Evolutionary conservation across 305 asterid species (phyloP).

Genomic region (Fraxinus platypoda): DNA sequence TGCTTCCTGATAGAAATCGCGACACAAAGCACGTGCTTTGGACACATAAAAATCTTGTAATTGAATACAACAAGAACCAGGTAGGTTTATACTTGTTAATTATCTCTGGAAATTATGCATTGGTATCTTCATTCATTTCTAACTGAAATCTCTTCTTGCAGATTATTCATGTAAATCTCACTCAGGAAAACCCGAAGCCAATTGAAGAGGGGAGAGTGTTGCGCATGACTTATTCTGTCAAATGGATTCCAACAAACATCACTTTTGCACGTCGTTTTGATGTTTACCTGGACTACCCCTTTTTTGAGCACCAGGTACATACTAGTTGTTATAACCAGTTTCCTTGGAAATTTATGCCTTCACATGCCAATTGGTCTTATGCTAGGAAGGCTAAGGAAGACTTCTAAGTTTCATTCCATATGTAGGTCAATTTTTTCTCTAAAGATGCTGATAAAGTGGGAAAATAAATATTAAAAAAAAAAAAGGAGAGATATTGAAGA

Average conservation of each 20-base stretch:
- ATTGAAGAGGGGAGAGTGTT: slow-evolving; percentile 60
- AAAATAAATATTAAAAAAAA: neutral
- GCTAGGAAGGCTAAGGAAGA: neutral
- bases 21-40: slow-evolving; percentile 65
- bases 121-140: slow-evolving; percentile 9
- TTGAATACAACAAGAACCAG: slow-evolving; percentile 64
- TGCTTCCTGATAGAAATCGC: slow-evolving; percentile 58
- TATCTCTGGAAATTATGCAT: neutral
- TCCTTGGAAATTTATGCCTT: neutral
- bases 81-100: slow-evolving; percentile 25
- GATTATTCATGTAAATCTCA: slow-evolving; percentile 62
- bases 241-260: slow-evolving; percentile 52
- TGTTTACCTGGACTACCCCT: slow-evolving; percentile 64
- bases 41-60: slow-evolving; percentile 71
- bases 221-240: slow-evolving; percentile 71
- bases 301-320: slow-evolving; percentile 72
- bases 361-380: slow-evolving; percentile 1
- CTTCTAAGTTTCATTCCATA: neutral
- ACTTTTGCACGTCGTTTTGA: slow-evolving; percentile 71
- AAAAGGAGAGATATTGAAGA: too few species aligned
- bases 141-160: slow-evolving; percentile 30
- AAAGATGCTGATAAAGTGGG: slow-evolving; percentile 9
- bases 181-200: slow-evolving; percentile 54
- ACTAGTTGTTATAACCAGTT: neutral
- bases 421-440: slow-evolving; percentile 14